phyloP scores from a whole-genome alignment of 2,329 filamentous ascomycete species.

The Canariomyces notabilis region DNA sequence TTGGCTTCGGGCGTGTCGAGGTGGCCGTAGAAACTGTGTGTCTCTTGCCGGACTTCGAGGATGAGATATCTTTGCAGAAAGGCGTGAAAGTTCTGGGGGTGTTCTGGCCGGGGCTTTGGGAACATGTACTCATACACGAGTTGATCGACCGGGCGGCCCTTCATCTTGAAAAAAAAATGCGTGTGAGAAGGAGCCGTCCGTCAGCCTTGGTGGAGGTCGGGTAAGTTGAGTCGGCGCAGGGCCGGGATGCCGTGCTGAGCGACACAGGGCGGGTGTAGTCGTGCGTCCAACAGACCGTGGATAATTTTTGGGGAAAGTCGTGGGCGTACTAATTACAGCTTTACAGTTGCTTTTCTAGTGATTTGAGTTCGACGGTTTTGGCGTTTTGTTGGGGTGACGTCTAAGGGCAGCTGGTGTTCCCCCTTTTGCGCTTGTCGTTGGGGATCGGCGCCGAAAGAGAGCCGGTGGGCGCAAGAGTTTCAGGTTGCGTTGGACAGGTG shows the following conservation, averaged over 20 bases:
- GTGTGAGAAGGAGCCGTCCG: too few relatives aligned
- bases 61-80: slow-evolving; percentile 68
- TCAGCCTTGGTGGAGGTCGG: slow-evolving; percentile 1
- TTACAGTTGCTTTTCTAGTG: background rate
- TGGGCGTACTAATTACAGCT: background rate
- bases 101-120: slow-evolving; percentile 59
- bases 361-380: background rate
- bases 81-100: slow-evolving; percentile 66
- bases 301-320: background rate
- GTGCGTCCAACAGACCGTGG: background rate
- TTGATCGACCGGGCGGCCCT: slow-evolving; percentile 63
- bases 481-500: background rate
- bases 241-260: background rate
- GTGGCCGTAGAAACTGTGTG: slow-evolving; percentile 72
- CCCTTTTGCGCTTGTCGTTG: background rate
- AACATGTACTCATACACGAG: slow-evolving; percentile 72
- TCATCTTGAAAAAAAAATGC: too few relatives aligned
- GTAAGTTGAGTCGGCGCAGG: background rate
- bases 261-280: background rate
- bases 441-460: slow-evolving; percentile 3
- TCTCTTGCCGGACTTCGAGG: slow-evolving; percentile 73
- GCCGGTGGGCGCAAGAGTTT: background rate
- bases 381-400: background rate
- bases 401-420: background rate
- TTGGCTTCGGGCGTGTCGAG: slow-evolving; percentile 75